Base-by-base conservation (phyloP, 306 rosid species). In the Gillenia trifoliata region DNA sequence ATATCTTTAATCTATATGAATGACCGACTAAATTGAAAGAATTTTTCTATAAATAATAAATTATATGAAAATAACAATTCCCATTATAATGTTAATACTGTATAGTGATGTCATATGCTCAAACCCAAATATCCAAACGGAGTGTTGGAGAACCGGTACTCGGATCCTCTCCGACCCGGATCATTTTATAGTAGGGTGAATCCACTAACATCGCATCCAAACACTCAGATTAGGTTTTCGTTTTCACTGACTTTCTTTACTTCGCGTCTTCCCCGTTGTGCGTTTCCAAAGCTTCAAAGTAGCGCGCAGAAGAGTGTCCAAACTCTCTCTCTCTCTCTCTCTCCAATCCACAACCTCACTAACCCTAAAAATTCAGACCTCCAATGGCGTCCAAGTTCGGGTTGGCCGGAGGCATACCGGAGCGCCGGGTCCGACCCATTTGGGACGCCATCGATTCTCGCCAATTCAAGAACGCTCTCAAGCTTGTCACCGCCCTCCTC, bases 401-500 rank as follows among this genome's bases (percentile, higher is more conserved):
- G 11, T 75, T 90, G 60, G 99, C 96, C 20, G 98, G 99, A 2
- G 99, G 97, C 22, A 85, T 95, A 66, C 97, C 97, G 34, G 98
- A 95, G 88, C 98, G 98, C 2, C 84, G 93, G 49, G 97, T 95
- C 80, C 96, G 99, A 2, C 96, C 96, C 4, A 83, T 95, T 31
- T 95, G 99, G 99, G 98, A 95, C 84, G 99, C 99, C 85, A 88
- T 95, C 75, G 98, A 95, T 84, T 87, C 99, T 2, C 92, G 99
- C 29, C 99, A 95, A 85, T 92, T 85, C 78, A 95, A 92, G 81
- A 90, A 77, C 70, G 99, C 97, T 56, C 89, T 92, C 79, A 95
- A 92, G 85, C 90, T 63, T 45, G 95, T 86, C 64, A 62, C 93
- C 2, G 11, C 90, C 16, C 93, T 95, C 34, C 91, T 90, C 50